Percentiles rank a stretch among this genome's conserved stretches.
Conservation (phyloP, 495 filamentous ascomycete species). For the Clavariopsis aquatica region DNA sequence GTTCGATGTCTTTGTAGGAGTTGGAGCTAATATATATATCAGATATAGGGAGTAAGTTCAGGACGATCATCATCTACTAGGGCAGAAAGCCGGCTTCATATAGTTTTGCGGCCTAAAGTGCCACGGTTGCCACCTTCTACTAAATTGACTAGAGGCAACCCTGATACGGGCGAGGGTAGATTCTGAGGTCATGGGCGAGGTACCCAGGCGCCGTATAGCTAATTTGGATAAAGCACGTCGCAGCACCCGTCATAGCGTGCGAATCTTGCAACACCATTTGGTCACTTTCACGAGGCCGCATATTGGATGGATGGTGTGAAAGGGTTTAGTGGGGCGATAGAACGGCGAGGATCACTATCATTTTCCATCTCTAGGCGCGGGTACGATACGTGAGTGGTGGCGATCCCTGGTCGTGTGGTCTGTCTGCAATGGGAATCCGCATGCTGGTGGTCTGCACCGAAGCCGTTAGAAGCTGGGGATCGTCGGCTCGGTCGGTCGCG, state of each 20-base stretch:
- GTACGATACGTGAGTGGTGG: conserved; percentile 1
- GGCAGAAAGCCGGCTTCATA: conserved; percentile 28
- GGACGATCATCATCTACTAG: conserved; percentile 7
- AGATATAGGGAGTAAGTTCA: conserved; percentile 13
- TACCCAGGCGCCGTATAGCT: conserved; percentile 31
- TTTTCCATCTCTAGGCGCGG: neutral
- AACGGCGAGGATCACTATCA: neutral
- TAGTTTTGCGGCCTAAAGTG: conserved; percentile 25
- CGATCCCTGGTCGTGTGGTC: conserved; percentile 9
- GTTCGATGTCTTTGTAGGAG: neutral
- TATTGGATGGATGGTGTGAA: conserved; percentile 34
- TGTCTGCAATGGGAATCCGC: neutral
- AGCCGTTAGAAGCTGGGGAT: conserved; percentile 14
- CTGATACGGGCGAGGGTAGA: neutral
- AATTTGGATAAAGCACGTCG: conserved; percentile 39
- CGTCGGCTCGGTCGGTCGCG: conserved; percentile 14
- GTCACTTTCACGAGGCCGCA: neutral
- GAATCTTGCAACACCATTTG: conserved; percentile 15
- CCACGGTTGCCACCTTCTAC: conserved; percentile 23
- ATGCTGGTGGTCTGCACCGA: conserved; percentile 18
- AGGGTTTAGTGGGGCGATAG: conserved; percentile 20
- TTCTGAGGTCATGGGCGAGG: neutral
- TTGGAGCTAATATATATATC: conserved; percentile 8
- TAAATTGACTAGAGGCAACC: neutral
- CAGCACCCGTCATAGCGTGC: conserved; percentile 34